Evolutionary conservation across 768 basidiomycete species (phyloP), one percentile per base, ranked within the genome.

Genomic region (Leccinum obscurum): DNA sequence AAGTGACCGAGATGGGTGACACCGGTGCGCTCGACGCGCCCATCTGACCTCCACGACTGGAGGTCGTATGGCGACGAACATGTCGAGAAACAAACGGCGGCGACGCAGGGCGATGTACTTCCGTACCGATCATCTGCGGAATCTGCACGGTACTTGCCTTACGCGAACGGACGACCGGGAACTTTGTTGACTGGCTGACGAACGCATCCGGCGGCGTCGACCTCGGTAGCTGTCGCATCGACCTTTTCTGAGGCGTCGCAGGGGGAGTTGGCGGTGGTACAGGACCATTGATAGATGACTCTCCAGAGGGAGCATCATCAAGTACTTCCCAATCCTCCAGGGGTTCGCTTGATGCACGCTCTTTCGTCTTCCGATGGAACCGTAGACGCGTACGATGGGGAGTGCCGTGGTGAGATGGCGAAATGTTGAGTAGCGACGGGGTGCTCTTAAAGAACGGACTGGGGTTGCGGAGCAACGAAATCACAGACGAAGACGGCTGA

Each of bases 381-480:
- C 75, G n/a, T 34, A 70, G 56, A 41, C 74, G 72, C 37, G 72
- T 57, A 55, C 75, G 69, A 10, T 64, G 61, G 15, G 71, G 57
- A 39, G 63, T 69, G 52, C 74, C 72, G 37, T 75, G 72, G 8
- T 70, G 66, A 24, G 74, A 72, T 4, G 72, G 70, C 1, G 73
- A 72, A n/a, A 70, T 26, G 37, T 70, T 74, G 28, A 70, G 63
- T 1, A 73, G 50, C 52, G 73, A 74, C 3, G 73, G 69, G 9
- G 73, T 71, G 26, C 74, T 74, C 70, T 74, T 74, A 28, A 74
- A 74, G 52, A 74, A 72, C 7, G 73, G 74, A 54, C 64, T 75
- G 32, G 72, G 74, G 32, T 75, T 75, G 14, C 73, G 74, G 24
- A 74, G 62, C 35, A 74, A 56, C 49, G 73, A 74, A 49, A 74